Percentiles rank a stretch among this genome's conserved stretches.
Conservation (phyloP, 129 eudicot species). For the Tanacetum coccineum region DNA sequence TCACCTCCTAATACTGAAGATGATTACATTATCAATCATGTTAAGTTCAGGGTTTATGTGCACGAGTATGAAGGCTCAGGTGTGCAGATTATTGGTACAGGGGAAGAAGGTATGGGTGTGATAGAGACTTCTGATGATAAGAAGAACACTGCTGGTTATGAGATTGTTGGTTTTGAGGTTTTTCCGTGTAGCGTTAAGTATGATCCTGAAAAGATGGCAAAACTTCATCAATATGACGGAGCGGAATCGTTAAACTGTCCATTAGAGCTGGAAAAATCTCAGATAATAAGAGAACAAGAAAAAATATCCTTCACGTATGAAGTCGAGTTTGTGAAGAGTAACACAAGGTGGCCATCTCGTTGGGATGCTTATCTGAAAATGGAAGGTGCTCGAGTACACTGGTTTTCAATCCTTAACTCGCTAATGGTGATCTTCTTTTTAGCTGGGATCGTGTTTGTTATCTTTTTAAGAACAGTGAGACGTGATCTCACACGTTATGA, state of each 20-base stretch:
- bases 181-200: constrained; percentile 60
- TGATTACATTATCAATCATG: constrained; percentile 75
- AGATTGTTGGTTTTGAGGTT: constrained; percentile 81
- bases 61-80: constrained; percentile 82
- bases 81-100: constrained; percentile 74
- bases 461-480: constrained; percentile 59
- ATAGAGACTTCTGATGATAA: constrained; percentile 60
- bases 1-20: constrained; percentile 44
- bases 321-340: constrained; percentile 64
- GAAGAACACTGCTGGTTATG: constrained; percentile 64
- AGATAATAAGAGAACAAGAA: constrained; percentile 61
- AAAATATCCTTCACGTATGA: constrained; percentile 55
- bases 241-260: constrained; percentile 48
- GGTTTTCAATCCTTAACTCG: constrained; percentile 68
- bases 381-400: constrained; percentile 75
- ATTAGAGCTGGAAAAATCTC: constrained; percentile 45
- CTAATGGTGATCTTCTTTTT: constrained; percentile 61
- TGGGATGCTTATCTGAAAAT: constrained; percentile 76
- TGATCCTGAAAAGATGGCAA: constrained; percentile 58
- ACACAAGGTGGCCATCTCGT: constrained; percentile 63
- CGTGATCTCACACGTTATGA: constrained; percentile 63
- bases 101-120: constrained; percentile 90
- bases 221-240: constrained; percentile 50
- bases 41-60: constrained; percentile 55
- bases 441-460: constrained; percentile 70